Evolutionary conservation across 1,139 yeast species (phyloP), one percentile per base, ranked within the genome.

Genomic region (Zygosaccharomyces pseudobailii): DNA sequence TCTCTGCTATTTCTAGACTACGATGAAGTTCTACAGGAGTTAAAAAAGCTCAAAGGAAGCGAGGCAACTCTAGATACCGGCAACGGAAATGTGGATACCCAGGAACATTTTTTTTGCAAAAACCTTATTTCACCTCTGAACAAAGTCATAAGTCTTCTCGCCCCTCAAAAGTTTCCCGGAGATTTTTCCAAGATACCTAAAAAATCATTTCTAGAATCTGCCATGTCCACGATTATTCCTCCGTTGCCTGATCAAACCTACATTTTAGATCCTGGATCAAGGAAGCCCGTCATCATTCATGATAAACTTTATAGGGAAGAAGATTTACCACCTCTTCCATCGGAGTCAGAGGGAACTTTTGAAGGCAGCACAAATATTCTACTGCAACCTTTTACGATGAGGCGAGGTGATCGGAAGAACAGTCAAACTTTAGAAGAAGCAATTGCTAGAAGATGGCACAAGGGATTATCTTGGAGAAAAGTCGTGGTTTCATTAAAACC

Each of bases 391-490:
- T 60, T 62, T 34, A 53, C 57, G 5, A 50, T 51, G 39, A 52
- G 43, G 28, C 46, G 55, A 17, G 52, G 49, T 6, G 24, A 27
- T 13, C 25, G 38, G 17, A 42, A 23, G 4, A 39, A 43, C 7
- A 46, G 49, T 27, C 46, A 45, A 37, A 45, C 39, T 9, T 40
- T 60, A 6, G 97, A 90, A 61, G 96, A 88, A 55, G 75, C 75
- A 41, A 87, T 90, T 48, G 97, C 98, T 0, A 71, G 95, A 37
- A 82, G 82, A 48, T 92, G 95, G 82, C 98, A 92, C 63, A 72
- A 78, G 46, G 82, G 78, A 8, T 75, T 88, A 82, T 68, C 78
- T 3, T 92, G 98, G 98, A 73, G 97, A 36, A 92, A 92, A 67
- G 96, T 94, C 0, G 71, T 94, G 21, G 96, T 90, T 0, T 79